Percentiles rank a stretch among this genome's conserved stretches.
Evolutionary conservation across 805 yeast genomes (phyloP).

Genomic region (Metschnikowia baotianmanensis): DNA sequence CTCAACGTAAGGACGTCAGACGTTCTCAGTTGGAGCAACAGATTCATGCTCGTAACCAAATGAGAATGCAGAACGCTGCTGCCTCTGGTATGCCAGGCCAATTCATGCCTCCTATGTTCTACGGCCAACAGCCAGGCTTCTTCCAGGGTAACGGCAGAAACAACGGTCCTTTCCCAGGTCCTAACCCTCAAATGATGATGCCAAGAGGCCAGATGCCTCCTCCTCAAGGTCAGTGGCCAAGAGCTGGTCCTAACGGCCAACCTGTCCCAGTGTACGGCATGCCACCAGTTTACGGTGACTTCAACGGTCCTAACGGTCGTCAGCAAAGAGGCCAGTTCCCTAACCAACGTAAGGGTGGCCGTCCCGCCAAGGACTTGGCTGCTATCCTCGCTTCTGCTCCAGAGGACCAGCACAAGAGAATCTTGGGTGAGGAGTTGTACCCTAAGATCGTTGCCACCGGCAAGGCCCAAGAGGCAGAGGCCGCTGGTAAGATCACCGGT

Average conservation of each 20-base stretch:
- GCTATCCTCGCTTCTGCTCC: constrained; percentile 62
- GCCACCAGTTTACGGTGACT: constrained; percentile 72
- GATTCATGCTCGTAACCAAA: constrained; percentile 95
- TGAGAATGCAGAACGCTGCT: constrained; percentile 96
- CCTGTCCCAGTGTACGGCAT: constrained; percentile 81
- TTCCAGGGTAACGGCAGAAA: constrained; percentile 79
- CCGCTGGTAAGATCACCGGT: constrained; percentile 98
- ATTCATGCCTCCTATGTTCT: constrained; percentile 83
- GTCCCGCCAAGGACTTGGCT: constrained; percentile 53
- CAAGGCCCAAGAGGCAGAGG: constrained; percentile 85
- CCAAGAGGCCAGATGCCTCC: constrained; percentile 66
- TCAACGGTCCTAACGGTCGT: constrained; percentile 41
- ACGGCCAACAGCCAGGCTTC: constrained; percentile 81
- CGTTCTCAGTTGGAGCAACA: constrained; percentile 96
- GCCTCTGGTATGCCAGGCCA: constrained; percentile 85
- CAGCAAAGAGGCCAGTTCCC: constrained; percentile 63
- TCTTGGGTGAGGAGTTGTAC: constrained; percentile 96
- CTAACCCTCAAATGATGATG: constrained; percentile 79
- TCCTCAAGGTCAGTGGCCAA: constrained; percentile 67
- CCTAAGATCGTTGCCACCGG: constrained; percentile 85
- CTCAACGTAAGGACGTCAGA: constrained; percentile 98
- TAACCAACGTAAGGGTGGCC: constrained; percentile 43
- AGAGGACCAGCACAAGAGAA: constrained; percentile 93
- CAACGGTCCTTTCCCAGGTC: constrained; percentile 69
- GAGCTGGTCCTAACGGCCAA: constrained; percentile 80